Evolutionary conservation across 352 stramenopile genomes (phyloP).

Genomic region (Phytophthora litchii): DNA sequence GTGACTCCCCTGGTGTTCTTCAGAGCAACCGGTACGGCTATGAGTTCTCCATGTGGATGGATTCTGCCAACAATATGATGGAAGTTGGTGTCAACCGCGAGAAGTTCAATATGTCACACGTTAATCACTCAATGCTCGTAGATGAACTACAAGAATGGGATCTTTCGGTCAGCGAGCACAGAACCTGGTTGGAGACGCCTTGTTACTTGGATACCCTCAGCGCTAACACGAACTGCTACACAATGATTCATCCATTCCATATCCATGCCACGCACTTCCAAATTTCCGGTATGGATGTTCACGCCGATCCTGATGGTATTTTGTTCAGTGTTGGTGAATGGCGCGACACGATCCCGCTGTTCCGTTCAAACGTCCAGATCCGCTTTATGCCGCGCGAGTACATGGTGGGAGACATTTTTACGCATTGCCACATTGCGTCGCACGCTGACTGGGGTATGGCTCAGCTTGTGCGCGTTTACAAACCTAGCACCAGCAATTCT

Average conservation of each 20-base stretch:
- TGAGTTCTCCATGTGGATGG: constrained; percentile 80
- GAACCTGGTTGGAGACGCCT: too few species aligned
- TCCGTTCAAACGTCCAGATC: constrained; percentile 62
- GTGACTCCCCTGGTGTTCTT: too few species aligned
- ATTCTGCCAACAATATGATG: too few species aligned
- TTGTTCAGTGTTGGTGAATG: constrained; percentile 72
- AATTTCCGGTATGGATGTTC: constrained; percentile 48
- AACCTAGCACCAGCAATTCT: too few species aligned
- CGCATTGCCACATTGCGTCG: constrained; percentile 76
- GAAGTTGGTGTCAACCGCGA: constrained; percentile 66
- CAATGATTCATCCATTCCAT: constrained; percentile 83
- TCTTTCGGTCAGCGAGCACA: constrained; percentile 64
- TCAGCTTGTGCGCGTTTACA: constrained; percentile 62
- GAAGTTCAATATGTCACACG: constrained; percentile 41
- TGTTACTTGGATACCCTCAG: constrained; percentile 45
- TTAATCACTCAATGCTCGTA: constrained; percentile 75
- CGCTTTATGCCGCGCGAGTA: constrained; percentile 68
- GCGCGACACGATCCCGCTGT: constrained; percentile 80
- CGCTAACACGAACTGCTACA: constrained; percentile 44
- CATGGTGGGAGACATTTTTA: constrained; percentile 72
- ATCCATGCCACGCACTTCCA: constrained; percentile 83
- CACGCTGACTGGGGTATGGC: constrained; percentile 78
- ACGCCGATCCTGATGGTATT: constrained; percentile 54
- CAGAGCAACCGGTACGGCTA: constrained; percentile 65
- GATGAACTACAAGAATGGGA: constrained; percentile 75